Base-by-base conservation (phyloP, 805 yeast species). In the Teunomyces tritomae region DNA sequence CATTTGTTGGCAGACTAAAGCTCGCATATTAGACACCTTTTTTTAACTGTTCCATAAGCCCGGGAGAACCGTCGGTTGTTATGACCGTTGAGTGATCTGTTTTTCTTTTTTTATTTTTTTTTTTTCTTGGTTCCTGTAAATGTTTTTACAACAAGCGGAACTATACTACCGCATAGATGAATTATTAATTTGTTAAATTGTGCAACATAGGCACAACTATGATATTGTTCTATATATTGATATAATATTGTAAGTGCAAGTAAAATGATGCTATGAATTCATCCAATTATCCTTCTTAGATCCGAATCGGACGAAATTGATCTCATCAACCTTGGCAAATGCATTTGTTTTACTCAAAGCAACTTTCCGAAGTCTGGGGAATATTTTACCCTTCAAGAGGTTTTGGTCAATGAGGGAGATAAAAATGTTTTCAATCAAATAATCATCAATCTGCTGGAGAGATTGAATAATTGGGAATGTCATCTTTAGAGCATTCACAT, bases 391-490 rank as follows among this genome's bases (percentile, higher is more conserved):
- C 50, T 74, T 78, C 30, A 83, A 54, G 13, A 80, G 57, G 47
- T 77, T 79, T 48, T 78, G 79, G 50, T 79, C 84, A 35, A 79
- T 74, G n/a, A 83, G 55, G 2, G 79, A 63, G 10, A 78, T 66
- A 40, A 81, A 59, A 6, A 82, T 54, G 45, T 79, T 81, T 49
- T 82, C 85, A 8, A 75, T 70, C 33, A 75, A 64, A 10, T 56
- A 43, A 49, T 78, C 80, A 36, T 71, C 66, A n/a, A 65, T 47
- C 9, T 30, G 45, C 26, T 46, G 20, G 8, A 32, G 35, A 6
- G 24, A 37, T 17, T 45, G 45, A 1, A 50, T 24, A 2, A 48
- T 30, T 5, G 51, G 51, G 28, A 40, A 47, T 27, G 45, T 44
- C 24, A 28, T 20, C 9, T 30, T 37, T 28, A 20, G 35, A 24